Evolutionary conservation across 805 yeast genomes (phyloP).

Genomic region (Scheffersomyces ergatensis): DNA sequence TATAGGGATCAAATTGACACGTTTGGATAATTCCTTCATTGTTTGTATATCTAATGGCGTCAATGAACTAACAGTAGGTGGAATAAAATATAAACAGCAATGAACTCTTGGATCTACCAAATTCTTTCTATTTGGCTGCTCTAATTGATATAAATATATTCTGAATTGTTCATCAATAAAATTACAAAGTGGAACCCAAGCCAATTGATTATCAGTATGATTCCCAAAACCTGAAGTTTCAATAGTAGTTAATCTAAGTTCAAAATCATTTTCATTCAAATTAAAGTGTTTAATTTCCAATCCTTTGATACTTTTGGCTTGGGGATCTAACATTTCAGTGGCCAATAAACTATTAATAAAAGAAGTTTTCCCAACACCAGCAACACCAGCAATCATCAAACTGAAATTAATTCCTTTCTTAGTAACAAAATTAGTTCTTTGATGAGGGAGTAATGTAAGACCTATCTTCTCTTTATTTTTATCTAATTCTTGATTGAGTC

Average conservation of each 20-base stretch:
- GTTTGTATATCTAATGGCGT: conserved; percentile 32
- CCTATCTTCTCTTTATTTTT: conserved; percentile 14
- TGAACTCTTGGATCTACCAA: conserved; percentile 70
- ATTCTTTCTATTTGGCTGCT: conserved; percentile 29
- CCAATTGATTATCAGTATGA: conserved; percentile 44
- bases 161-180: conserved; percentile 79
- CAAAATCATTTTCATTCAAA: conserved; percentile 59
- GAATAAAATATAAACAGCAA: conserved; percentile 79
- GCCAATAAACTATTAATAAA: conserved; percentile 80
- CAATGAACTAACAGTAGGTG: conserved; percentile 60
- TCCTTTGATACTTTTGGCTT: conserved; percentile 8
- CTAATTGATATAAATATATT: conserved; percentile 67
- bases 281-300: conserved; percentile 41
- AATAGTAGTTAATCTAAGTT: conserved; percentile 58
- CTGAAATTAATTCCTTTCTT: conserved; percentile 33
- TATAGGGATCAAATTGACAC: conserved; percentile 39
- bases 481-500: not conserved
- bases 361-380: conserved; percentile 62
- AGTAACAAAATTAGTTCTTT: conserved; percentile 19
- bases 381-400: conserved; percentile 35
- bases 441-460: conserved; percentile 25
- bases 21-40: conserved; percentile 29
- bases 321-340: conserved; percentile 13
- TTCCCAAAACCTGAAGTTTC: conserved; percentile 81
- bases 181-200: conserved; percentile 49